Percentiles rank a stretch among this genome's conserved stretches.
phyloP scores from a whole-genome alignment of 495 filamentous ascomycete species.

The Neurospora sp. region DNA sequence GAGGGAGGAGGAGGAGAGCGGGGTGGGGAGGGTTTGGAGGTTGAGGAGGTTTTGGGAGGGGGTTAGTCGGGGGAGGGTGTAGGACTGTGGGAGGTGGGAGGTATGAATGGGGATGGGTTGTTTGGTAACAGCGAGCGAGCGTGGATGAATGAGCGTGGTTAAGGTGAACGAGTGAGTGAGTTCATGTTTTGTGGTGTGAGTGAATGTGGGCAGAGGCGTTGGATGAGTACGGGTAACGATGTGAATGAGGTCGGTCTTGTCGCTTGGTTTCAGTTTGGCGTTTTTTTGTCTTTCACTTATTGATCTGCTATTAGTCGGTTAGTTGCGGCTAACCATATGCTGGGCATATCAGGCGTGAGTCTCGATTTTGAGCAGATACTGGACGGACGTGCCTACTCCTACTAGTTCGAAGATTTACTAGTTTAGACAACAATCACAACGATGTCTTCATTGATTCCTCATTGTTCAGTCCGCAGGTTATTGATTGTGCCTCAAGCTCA shows the following conservation, averaged over 20 bases:
- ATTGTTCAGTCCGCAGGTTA: not conserved
- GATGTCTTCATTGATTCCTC: not conserved
- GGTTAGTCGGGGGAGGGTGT: constrained; percentile 13
- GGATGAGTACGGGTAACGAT: not conserved
- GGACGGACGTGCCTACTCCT: not conserved
- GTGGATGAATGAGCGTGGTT: not conserved
- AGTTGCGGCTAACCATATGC: not conserved
- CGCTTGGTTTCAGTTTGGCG: not conserved
- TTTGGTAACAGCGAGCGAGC: too few species aligned
- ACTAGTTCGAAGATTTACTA: not conserved
- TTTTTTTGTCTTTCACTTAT: not conserved
- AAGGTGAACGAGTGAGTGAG: not conserved
- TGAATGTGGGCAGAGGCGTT: not conserved
- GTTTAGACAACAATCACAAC: not conserved
- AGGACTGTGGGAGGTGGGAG: not conserved
- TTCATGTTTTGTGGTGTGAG: not conserved
- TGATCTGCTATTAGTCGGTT: not conserved
- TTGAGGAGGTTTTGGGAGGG: constrained; percentile 44
- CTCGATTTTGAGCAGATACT: not conserved
- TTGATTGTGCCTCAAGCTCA: not conserved
- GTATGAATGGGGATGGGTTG: not conserved
- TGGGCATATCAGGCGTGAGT: not conserved
- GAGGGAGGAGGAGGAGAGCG: constrained; percentile 31
- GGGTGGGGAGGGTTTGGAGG: constrained; percentile 39
- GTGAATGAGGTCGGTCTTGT: not conserved